Evolutionary conservation across 257 asterid species (phyloP).

Genomic region (Capsicum pubescens): DNA sequence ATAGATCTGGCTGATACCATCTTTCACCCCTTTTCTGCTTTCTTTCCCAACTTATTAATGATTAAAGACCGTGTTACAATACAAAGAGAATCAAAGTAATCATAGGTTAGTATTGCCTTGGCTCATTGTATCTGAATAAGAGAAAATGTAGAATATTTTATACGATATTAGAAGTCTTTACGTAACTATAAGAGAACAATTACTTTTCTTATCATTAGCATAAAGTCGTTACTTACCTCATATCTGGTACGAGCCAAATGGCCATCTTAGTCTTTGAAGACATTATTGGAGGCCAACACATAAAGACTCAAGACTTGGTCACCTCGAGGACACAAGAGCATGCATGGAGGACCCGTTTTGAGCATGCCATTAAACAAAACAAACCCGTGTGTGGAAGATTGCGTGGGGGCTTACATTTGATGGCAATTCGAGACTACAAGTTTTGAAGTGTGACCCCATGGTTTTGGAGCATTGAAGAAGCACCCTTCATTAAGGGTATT

Average conservation of each 20-base stretch:
- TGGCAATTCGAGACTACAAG: no score
- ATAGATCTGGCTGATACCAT: slow-evolving; percentile 21
- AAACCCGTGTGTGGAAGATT: no score
- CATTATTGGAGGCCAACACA: no score
- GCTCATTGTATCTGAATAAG: slow-evolving; percentile 19
- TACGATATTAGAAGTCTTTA: background rate
- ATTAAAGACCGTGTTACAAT: background rate
- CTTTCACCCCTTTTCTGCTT: slow-evolving; percentile 4
- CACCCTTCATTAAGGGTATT: no score
- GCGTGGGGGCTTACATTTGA: no score
- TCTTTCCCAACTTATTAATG: background rate
- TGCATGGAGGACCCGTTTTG: no score
- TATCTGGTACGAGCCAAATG: background rate
- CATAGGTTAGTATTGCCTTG: background rate
- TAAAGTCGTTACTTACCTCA: background rate
- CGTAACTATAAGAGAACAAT: background rate
- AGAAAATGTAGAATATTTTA: background rate
- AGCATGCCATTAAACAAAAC: no score
- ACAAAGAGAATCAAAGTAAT: slow-evolving; percentile 13
- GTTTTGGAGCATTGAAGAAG: no score
- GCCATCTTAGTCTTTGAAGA: no score
- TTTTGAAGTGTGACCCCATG: no score
- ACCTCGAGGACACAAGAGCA: no score
- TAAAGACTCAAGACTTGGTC: no score
- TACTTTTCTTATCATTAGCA: slow-evolving; percentile 10